Evolutionary conservation across 208 protist species (phyloP).

Genomic region (Leishmania arabica): DNA sequence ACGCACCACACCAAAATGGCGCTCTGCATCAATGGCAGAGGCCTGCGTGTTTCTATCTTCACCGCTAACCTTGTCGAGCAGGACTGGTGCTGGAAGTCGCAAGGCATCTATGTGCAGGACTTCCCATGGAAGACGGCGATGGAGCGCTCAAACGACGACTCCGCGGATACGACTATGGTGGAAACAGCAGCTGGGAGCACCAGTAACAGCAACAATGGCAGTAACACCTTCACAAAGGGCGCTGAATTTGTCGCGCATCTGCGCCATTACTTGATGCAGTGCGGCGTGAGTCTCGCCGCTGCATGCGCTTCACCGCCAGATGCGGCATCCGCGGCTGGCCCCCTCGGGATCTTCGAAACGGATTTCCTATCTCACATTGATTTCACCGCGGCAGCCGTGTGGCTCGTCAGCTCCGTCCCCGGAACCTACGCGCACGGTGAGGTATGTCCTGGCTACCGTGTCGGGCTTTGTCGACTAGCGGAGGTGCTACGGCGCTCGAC

Average conservation of each 20-base stretch:
- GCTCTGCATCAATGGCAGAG: slow-evolving; percentile 54
- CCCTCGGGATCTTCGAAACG: slow-evolving; percentile 35
- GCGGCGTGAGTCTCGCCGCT: slow-evolving; percentile 10
- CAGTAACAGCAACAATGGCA: not conserved
- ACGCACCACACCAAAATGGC: slow-evolving; percentile 88
- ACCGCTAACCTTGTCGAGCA: slow-evolving; percentile 75
- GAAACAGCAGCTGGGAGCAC: not conserved
- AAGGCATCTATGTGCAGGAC: slow-evolving; percentile 85
- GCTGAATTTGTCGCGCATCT: slow-evolving; percentile 53
- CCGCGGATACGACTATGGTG: not conserved
- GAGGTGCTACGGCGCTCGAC: slow-evolving; percentile 21
- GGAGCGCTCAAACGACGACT: not conserved
- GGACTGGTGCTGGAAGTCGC: slow-evolving; percentile 72
- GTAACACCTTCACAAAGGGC: slow-evolving; percentile 7
- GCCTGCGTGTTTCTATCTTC: slow-evolving; percentile 68
- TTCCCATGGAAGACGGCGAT: slow-evolving; percentile 46
- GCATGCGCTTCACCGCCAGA: slow-evolving; percentile 9
- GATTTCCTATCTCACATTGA: slow-evolving; percentile 60
- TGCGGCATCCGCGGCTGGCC: not conserved
- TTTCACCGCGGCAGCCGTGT: slow-evolving; percentile 56
- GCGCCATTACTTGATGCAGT: slow-evolving; percentile 20
- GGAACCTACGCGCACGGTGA: slow-evolving; percentile 41
- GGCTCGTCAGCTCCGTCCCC: slow-evolving; percentile 70
- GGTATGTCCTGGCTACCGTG: slow-evolving; percentile 28
- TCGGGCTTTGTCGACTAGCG: slow-evolving; percentile 39